These are phyloP conservation scores for Ceratocystis destructans DNA, from an alignment of 2,329 filamentous ascomycete species.

Conservation along the genomic window DNA sequence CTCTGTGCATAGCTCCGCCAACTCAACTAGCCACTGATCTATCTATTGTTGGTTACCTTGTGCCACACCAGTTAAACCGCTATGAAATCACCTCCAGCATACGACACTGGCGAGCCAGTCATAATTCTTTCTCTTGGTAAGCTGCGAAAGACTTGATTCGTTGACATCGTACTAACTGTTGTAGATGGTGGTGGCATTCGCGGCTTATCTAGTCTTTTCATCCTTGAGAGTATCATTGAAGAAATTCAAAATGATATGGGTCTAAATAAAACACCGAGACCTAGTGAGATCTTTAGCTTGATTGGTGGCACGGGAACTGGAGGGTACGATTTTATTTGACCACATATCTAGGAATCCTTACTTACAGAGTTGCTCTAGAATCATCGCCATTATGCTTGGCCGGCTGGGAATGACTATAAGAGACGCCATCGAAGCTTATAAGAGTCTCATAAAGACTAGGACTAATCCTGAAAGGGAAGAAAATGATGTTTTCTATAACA, in stretches of 20 bases:
- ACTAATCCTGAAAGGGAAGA: background rate
- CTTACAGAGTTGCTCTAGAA: background rate
- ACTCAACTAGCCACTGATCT: no score
- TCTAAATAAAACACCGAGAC: constrained; percentile 21
- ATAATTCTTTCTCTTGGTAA: no score
- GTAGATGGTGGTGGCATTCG: no score
- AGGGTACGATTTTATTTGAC: constrained; percentile 19
- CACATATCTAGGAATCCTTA: background rate
- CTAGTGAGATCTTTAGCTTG: constrained; percentile 24
- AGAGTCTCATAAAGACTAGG: accelerated
- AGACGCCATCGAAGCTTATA: background rate
- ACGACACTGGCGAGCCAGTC: no score
- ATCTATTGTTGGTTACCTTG: no score
- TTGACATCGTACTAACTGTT: no score
- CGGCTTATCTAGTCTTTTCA: no score
- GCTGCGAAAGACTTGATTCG: no score
- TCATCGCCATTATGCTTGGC: background rate
- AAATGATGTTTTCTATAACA: background rate
- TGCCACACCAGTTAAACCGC: no score
- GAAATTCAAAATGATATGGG: background rate
- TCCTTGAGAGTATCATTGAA: no score
- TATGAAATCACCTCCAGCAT: no score
- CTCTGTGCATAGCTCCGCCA: no score
- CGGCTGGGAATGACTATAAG: background rate
- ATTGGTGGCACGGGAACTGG: constrained; percentile 26